Percentiles rank a stretch among this genome's conserved stretches.
phyloP scores from a whole-genome alignment of 2,329 filamentous ascomycete species.

The Clarireedia monteithiana region DNA sequence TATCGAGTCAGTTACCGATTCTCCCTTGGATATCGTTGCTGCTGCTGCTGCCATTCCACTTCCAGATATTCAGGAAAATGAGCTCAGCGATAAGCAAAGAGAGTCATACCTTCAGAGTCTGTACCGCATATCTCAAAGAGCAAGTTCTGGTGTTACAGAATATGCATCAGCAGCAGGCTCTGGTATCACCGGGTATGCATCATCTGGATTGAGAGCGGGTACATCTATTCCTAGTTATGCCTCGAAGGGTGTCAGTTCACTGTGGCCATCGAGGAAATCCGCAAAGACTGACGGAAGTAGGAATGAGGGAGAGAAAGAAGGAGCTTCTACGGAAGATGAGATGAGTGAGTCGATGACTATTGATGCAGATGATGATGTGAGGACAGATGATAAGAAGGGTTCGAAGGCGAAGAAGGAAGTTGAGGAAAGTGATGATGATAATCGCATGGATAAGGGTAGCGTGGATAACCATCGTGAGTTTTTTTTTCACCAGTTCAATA shows the following conservation, averaged over 20 bases:
- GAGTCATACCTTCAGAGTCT: slow-evolving; percentile 10
- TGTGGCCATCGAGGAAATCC: background rate
- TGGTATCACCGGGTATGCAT: background rate
- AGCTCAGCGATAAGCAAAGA: slow-evolving; percentile 1
- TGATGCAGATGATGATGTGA: slow-evolving; percentile 8
- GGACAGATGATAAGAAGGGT: background rate
- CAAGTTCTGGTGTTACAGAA: slow-evolving; percentile 1
- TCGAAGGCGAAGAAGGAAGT: background rate
- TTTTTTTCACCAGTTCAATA: accelerated
- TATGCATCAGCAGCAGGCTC: slow-evolving; percentile 4
- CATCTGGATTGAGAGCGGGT: slow-evolving; percentile 1
- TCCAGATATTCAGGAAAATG: slow-evolving; percentile 6
- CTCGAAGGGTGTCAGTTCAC: slow-evolving; percentile 4
- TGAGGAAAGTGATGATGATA: background rate
- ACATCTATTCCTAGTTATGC: slow-evolving; percentile 3
- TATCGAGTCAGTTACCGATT: background rate
- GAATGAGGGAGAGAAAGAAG: background rate
- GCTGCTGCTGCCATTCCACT: slow-evolving; percentile 3
- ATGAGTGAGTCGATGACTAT: background rate
- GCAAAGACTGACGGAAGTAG: background rate
- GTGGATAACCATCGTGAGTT: slow-evolving; percentile 5
- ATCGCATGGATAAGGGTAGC: background rate
- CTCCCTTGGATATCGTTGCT: slow-evolving; percentile 5
- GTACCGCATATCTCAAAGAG: slow-evolving; percentile 3
- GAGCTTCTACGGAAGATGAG: background rate